A percentile compares a stretch with the other conserved stretches of the same genome.
These are phyloP conservation scores for Cercophora scortea DNA, from an alignment of 495 filamentous ascomycete genomes.

Conservation along the genomic window DNA sequence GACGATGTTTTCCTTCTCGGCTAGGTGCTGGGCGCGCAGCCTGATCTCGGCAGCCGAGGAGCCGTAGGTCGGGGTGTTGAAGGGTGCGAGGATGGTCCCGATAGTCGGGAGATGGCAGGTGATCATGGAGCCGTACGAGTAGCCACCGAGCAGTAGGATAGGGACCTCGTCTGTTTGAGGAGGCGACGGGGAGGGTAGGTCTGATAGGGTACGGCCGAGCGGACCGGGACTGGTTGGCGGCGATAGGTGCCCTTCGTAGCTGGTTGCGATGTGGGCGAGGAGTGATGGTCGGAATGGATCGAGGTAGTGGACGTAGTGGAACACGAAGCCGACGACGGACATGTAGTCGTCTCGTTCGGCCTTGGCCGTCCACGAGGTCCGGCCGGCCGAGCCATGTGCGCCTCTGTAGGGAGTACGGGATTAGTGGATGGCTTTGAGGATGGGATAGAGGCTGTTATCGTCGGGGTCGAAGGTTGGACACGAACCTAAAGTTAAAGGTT, in stretches of 20 bases:
- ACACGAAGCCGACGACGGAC: slow-evolving; percentile 69
- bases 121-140: slow-evolving; percentile 87
- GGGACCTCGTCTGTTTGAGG: slow-evolving; percentile 8
- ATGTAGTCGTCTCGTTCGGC: slow-evolving; percentile 75
- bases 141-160: slow-evolving; percentile 63
- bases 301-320: slow-evolving; percentile 56
- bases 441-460: background rate
- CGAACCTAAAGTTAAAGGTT: slow-evolving; percentile 89
- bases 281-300: slow-evolving; percentile 10
- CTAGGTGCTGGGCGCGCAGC: slow-evolving; percentile 55
- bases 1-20: slow-evolving; percentile 42
- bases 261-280: background rate
- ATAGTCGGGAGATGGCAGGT: slow-evolving; percentile 61
- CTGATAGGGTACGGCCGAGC: background rate
- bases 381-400: slow-evolving; percentile 63
- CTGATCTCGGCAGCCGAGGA: slow-evolving; percentile 58
- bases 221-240: background rate
- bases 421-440: background rate
- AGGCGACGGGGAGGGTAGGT: too few relatives aligned
- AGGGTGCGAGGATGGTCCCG: slow-evolving; percentile 48
- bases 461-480: too few relatives aligned
- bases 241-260: background rate
- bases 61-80: slow-evolving; percentile 42
- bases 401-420: slow-evolving; percentile 48
- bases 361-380: slow-evolving; percentile 78